A percentile compares a stretch with the other conserved stretches of the same genome.
Conservation (phyloP, 768 basidiomycete species). For the Leccinum subgranulosum region DNA sequence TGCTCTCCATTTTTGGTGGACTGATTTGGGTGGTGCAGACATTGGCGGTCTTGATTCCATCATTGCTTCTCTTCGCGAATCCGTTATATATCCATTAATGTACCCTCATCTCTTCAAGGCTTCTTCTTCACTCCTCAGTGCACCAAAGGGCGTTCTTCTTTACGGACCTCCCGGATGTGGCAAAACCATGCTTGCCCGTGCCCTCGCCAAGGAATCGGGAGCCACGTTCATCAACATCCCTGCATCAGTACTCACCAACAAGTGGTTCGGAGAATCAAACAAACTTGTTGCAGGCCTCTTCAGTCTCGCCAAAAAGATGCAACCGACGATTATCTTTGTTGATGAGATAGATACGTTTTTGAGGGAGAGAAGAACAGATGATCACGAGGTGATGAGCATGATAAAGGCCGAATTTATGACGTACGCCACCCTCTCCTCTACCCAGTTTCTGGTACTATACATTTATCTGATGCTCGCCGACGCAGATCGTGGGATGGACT, state of each 20-base stretch:
- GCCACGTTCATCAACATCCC: constrained; percentile 95
- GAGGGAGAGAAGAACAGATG: constrained; percentile 79
- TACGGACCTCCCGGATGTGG: constrained; percentile 98
- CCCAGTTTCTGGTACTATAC: constrained; percentile 2
- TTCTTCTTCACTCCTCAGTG: constrained; percentile 77
- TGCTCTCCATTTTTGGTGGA: neutral
- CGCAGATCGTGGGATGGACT: constrained; percentile 92
- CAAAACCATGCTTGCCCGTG: constrained; percentile 99
- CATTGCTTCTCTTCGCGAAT: constrained; percentile 86
- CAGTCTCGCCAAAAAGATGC: constrained; percentile 88
- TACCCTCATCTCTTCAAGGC: constrained; percentile 86
- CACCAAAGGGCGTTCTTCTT: constrained; percentile 94
- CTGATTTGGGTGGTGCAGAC: constrained; percentile 40
- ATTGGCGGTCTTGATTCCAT: constrained; percentile 94
- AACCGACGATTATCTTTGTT: constrained; percentile 97
- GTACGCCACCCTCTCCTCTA: constrained; percentile 39
- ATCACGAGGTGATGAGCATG: constrained; percentile 98
- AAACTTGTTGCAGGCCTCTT: constrained; percentile 95
- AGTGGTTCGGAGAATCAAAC: constrained; percentile 90
- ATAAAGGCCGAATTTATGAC: constrained; percentile 98
- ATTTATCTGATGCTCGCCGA: neutral
- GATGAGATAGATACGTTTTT: constrained; percentile 98
- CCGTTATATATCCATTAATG: constrained; percentile 91
- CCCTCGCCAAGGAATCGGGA: constrained; percentile 93
- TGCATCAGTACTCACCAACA: constrained; percentile 69